Evolutionary conservation across 805 yeast genomes (phyloP).

Genomic region (Metschnikowia vanudenii): DNA sequence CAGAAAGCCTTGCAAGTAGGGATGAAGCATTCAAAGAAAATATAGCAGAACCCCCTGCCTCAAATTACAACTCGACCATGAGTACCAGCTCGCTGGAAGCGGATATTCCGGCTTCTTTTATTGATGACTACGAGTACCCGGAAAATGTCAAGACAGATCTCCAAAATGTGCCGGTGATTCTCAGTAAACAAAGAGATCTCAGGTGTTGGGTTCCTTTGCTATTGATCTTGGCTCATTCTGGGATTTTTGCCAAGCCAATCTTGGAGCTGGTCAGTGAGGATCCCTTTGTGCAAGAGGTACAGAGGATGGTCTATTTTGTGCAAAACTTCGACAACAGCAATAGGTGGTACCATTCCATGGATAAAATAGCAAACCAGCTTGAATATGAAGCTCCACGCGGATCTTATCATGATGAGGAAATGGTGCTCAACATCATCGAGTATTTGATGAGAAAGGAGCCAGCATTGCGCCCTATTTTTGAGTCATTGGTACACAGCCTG

Average conservation of each 20-base stretch:
- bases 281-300: constrained; percentile 22
- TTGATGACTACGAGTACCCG: constrained; percentile 6
- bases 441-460: constrained; percentile 17
- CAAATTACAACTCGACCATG: not conserved
- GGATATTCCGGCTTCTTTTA: constrained; percentile 3
- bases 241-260: constrained; percentile 30
- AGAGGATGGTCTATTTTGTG: constrained; percentile 22
- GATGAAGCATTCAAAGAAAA: constrained; percentile 6
- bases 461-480: constrained; percentile 20
- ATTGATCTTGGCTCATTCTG: constrained; percentile 37
- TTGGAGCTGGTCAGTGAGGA: constrained; percentile 16
- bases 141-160: constrained; percentile 14
- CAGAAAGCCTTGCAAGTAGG: constrained; percentile 7
- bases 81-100: constrained; percentile 7
- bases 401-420: constrained; percentile 22
- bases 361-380: constrained; percentile 18
- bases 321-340: constrained; percentile 12
- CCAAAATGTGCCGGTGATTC: constrained; percentile 15
- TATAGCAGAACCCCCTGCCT: not conserved
- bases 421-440: constrained; percentile 20
- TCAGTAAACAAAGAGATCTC: constrained; percentile 4
- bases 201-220: constrained; percentile 41
- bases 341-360: constrained; percentile 24
- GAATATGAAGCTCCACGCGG: constrained; percentile 22
- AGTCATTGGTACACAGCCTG: constrained; percentile 29